phyloP scores from a whole-genome alignment of 2,329 filamentous ascomycete genomes.

The Elsinoe ampelina region DNA sequence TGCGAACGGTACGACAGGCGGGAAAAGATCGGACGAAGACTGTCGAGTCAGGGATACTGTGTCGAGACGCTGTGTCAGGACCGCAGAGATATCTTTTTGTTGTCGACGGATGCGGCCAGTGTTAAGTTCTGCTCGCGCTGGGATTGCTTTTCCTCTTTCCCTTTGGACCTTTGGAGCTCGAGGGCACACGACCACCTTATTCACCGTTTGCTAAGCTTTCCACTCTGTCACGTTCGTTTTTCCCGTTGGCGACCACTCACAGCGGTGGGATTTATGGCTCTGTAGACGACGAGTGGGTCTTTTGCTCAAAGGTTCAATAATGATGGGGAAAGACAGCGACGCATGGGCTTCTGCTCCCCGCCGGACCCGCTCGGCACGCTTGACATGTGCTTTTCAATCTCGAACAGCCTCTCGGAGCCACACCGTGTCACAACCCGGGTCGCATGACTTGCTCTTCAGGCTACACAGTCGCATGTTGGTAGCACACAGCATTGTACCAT shows the following conservation, averaged over 20 bases:
- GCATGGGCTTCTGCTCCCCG: too few species aligned
- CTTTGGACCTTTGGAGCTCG: not conserved
- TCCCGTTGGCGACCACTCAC: slow-evolving; percentile 8
- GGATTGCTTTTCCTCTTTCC: not conserved
- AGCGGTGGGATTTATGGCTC: not conserved
- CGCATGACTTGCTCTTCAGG: slow-evolving; percentile 5
- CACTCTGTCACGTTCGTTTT: slow-evolving; percentile 12
- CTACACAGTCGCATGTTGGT: slow-evolving; percentile 1
- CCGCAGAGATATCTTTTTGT: not conserved
- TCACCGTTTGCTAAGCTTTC: not conserved
- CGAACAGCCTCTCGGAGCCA: too few species aligned
- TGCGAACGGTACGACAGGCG: not conserved
- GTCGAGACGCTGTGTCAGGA: not conserved
- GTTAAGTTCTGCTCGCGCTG: not conserved
- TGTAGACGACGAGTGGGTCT: not conserved
- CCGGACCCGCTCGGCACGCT: not conserved
- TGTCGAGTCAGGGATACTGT: not conserved
- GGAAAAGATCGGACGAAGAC: not conserved
- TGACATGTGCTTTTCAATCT: not conserved
- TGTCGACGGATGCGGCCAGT: not conserved
- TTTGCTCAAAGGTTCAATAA: not conserved
- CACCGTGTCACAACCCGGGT: slow-evolving; percentile 6
- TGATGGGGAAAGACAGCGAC: not conserved
- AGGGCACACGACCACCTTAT: slow-evolving; percentile 7
- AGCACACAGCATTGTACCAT: not conserved